Base-by-base conservation (phyloP, 345 rosid species). In the Rhodomyrtus tomentosa region DNA sequence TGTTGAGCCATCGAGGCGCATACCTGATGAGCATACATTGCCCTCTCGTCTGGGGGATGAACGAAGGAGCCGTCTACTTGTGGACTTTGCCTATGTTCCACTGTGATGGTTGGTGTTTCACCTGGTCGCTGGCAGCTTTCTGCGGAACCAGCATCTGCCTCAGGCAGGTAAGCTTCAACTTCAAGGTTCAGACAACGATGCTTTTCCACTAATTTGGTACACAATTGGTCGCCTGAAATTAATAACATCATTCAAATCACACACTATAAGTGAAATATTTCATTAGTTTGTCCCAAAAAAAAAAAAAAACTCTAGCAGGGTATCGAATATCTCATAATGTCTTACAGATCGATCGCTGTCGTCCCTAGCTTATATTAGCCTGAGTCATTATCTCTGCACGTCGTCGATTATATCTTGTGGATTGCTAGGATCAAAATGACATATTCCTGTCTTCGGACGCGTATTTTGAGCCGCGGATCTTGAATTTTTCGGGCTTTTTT, bases 71-170 rank as follows among this genome's bases (percentile, higher is more conserved):
- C 14, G 24, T 80, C 10, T 85, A 80, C 40, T 83, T 85, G 52
- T 85, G 80, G 83, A 85, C 86, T 18, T 36, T 85, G 42, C 83
- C 83, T 0, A 85, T 85, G 86, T 85, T 85, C 62, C 83, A 85
- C n/a, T 38, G 55, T 20, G 62, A 56, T 40, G 86, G 86, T 11
- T 85, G 86, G 86, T 24, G 83, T 74, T 81, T 81, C 40, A 7
- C 83, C 14, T 85, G 86, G 86, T 83, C 83, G 2, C 50, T 85
- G 83, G 83, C 80, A 5, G 83, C 83, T 6, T 49, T 50, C 5
- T 53, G 84, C 15, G 86, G 80, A 53, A 85, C 83, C 58, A 45
- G 82, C 84, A 29, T 55, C 20, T 85, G 86, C 80, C 83, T 85
- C 50, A 54, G 84, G 27, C 82, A 81, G 86, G 56, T 85, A 5